Evolutionary conservation across 2,329 filamentous ascomycete species (phyloP), one percentile per base, ranked within the genome.

Genomic region (Cladosporium sp.): DNA sequence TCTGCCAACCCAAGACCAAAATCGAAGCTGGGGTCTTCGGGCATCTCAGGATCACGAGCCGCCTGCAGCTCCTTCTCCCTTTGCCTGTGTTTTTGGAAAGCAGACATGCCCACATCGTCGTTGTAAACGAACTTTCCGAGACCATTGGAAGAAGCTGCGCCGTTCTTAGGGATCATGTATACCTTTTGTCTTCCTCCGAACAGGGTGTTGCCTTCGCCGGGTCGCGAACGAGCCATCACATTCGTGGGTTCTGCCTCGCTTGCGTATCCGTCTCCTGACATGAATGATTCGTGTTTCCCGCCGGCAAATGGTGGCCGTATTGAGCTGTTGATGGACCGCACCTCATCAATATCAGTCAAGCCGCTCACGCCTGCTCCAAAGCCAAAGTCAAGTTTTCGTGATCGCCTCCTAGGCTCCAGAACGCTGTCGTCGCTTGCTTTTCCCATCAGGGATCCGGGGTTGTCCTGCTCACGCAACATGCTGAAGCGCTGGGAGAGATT

Each of bases 371-470:
- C 39, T 57, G 79, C 80, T 26, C 65, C 67, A 69, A 88, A 86
- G 11, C 89, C 88, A 73, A 91, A 91, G 66, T 96, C 88, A 75
- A 87, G 84, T 69, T 96, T 79, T 65, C 90, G 87, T 0, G 93
- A 97, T 69, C 91, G 89, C 63, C 92, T 86, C 73, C 92, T 93
- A 3, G 91, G 91, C 68, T 88, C 91, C 23, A 98, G 80, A 3
- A 98, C 93, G 70, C 93, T 97, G 78, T 97, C 94, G 75, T 98
- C 94, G 77, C 91, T 95, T 18, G 94, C 94, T 78, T 98, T 97
- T 65, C 94, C 94, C 34, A 97, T 85, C 76, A 93, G 91, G 1
- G 92, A 94, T 68, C 83, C 89, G 1, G 94, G 94, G 73, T 97
- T 93, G 76, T 97, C 93, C 76, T 97, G 94, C 78, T 97, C 94